A percentile compares a stretch with the other conserved stretches of the same genome.
Conservation (phyloP, 116 monocot genomes). For the Zostera marina region DNA sequence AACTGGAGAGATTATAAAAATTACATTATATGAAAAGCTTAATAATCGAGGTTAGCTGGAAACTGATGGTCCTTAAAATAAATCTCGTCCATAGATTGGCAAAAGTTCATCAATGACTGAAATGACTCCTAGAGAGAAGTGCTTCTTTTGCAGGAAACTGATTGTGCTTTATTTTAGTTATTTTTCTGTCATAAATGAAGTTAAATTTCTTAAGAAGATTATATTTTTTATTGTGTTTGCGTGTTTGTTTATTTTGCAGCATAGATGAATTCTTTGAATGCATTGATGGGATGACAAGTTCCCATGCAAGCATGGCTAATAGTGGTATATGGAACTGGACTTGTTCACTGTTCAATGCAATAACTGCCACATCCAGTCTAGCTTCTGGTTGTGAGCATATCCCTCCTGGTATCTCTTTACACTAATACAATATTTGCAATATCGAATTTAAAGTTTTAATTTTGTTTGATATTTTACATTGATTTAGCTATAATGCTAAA, state of each 20-base stretch:
- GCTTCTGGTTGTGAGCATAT: conserved; percentile 68
- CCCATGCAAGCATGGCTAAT: conserved; percentile 31
- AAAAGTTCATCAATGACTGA: too few relatives aligned
- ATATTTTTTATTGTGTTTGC: neutral
- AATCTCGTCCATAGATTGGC: too few relatives aligned
- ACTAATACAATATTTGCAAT: neutral
- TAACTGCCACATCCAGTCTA: conserved; percentile 77
- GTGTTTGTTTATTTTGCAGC: conserved; percentile 35
- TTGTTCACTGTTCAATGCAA: conserved; percentile 96
- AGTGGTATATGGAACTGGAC: conserved; percentile 95
- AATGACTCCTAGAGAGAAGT: neutral
- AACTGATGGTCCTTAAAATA: too few relatives aligned
- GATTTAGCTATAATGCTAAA: neutral
- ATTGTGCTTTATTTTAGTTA: neutral
- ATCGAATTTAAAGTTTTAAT: neutral
- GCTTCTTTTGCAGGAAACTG: neutral
- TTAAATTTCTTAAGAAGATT: conserved; percentile 1
- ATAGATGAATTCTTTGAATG: conserved; percentile 97
- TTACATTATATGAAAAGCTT: too few relatives aligned
- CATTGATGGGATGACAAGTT: conserved; percentile 81
- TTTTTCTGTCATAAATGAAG: neutral
- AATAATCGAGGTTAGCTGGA: too few relatives aligned
- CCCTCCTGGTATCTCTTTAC: conserved; percentile 33
- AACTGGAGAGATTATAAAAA: too few relatives aligned
- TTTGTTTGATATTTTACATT: neutral